Evolutionary conservation across 208 protist species (phyloP), one percentile per base, ranked within the genome.

Genomic region (Acanthamoeba culbertsoni): DNA sequence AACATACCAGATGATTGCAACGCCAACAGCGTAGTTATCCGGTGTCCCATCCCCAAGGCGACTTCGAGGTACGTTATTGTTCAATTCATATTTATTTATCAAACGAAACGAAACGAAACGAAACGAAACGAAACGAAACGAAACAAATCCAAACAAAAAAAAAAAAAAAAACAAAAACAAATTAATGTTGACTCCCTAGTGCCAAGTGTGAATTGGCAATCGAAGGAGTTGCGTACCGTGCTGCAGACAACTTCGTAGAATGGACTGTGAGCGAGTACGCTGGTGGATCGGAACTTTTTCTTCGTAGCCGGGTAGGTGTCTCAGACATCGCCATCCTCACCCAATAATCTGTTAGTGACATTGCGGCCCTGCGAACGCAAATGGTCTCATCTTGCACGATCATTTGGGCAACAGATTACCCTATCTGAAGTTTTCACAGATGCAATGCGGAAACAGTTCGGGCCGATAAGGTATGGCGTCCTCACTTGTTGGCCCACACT

Each of bases 261-360:
- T 99, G 98, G 98, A 93, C n/a, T n/a, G 97, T 99, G 62, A 94
- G 93, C 1, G 95, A 97, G 59, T 98, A 98, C 65, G 62, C 90
- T 23, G 97, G 97, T 18, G 95, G 95, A 28, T 96, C 95, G 18
- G 93, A 96, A 40, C 84, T 94, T 20, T 89, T 86, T 12, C 53
- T 97, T 14, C 94, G 94, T 26, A 90, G 37, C 37, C 31, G 95
- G 37, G 92, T 97, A 43, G 23, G 28, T 1, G 0, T 3, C 1
- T 2, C 1, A 26, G 14, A 37, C 31, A 65, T 26, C 31, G 28
- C 20, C 48, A 2, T 35, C 3, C 23, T 63, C 1, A 0, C 26
- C 51, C 35, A 33, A 20, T 4, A 12, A 12, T 1, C 28, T 42
- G 2, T 43, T 35, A 63, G 5, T 63, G 4, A 63, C 55, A 7